These are phyloP conservation scores for Flaveria trinervia DNA, from an alignment of 129 eudicot species.

Conservation along the genomic window DNA sequence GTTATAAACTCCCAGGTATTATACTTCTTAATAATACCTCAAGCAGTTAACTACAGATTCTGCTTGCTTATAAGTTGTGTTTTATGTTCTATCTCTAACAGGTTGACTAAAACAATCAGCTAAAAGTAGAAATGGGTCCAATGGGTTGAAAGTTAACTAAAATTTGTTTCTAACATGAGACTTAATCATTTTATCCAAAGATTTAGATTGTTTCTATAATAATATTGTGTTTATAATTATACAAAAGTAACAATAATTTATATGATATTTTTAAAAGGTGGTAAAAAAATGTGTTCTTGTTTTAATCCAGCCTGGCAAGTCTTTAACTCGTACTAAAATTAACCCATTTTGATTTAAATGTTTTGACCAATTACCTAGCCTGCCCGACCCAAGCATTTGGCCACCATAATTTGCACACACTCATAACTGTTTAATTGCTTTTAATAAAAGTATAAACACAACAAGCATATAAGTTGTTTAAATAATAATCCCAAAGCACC, in stretches of 20 bases:
- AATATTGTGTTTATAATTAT: background rate
- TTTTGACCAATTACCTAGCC: background rate
- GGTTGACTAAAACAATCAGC: background rate
- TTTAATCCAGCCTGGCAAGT: background rate
- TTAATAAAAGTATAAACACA: background rate
- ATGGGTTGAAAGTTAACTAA: background rate
- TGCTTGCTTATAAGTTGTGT: background rate
- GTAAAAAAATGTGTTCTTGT: background rate
- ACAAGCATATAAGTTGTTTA: background rate
- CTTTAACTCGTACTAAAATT: background rate
- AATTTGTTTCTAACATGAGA: background rate
- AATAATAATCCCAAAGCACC: background rate
- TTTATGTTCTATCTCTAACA: background rate
- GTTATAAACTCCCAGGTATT: slow-evolving; percentile 90
- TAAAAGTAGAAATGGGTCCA: background rate
- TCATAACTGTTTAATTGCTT: background rate
- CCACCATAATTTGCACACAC: background rate
- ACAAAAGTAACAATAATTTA: background rate
- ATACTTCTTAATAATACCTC: background rate
- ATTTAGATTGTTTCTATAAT: background rate
- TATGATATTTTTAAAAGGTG: background rate
- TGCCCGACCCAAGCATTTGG: background rate
- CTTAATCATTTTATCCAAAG: background rate
- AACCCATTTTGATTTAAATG: background rate
- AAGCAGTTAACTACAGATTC: background rate